Evolutionary conservation across 2,329 filamentous ascomycete species (phyloP), one percentile per base, ranked within the genome.

Genomic region (Colletotrichum incanum): DNA sequence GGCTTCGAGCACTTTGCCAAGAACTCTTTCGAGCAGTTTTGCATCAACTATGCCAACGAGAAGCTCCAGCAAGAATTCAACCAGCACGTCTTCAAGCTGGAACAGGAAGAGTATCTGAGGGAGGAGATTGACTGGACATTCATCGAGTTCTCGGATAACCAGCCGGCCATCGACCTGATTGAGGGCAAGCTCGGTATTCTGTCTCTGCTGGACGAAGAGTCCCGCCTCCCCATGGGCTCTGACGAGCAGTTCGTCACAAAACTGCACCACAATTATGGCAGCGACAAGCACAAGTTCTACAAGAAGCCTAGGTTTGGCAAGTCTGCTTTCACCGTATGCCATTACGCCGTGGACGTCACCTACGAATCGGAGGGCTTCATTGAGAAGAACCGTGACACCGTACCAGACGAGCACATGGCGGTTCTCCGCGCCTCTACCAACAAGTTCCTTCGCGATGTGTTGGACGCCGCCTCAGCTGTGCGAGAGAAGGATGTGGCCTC

Each of bases 31-130:
- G 96, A 99, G 82, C 96, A 99, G 82, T 99, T 99, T 84, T 99
- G 96, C 85, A 99, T 99, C 89, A 99, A 99, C 84, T 99, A 99
- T 79, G 96, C 96, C 84, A 99, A 99, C 83, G 96, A 99, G 84
- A 99, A 99, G 84, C 87, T 99, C 66, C 96, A 99, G 81, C 96
- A 99, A 82, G 96, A 98, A 82, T 99, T 99, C 87, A 99, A 99
- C 84, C 94, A 97, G 81, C 96, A 99, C 79, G 96, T 99, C 45
- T 99, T 99, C 90, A 98, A 98, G 83, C 90, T 99, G 28, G 96
- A 99, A 82, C 96, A 99, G 82, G 96, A 99, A 81, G 96, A 99
- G 83, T 99, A 99, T 80, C 89, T 98, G 50, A 91, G 93, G 67
- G 96, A 99, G 84, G 88, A 98, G 84, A 99, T 99, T 76, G 95